Evolutionary conservation across 176 grass and related monocot genomes (phyloP).

Genomic region (Calamus simplicifolius): DNA sequence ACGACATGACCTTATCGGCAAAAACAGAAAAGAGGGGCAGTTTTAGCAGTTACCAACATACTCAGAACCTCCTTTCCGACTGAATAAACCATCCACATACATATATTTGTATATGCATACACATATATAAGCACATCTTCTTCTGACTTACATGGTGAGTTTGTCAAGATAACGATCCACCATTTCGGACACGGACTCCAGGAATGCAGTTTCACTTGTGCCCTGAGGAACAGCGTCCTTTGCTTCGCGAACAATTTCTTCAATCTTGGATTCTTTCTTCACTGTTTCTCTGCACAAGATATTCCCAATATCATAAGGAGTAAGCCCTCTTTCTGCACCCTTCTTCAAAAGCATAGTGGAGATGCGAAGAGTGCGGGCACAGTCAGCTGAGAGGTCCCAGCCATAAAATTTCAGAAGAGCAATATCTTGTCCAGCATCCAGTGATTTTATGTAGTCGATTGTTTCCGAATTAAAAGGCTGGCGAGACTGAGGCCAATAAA

Average conservation of each 20-base stretch:
- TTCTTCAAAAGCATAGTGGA: constrained; percentile 72
- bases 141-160: constrained; percentile 10
- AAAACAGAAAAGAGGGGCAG: too few relatives aligned
- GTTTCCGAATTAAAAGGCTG: constrained; percentile 35
- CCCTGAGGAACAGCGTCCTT: not conserved
- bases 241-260: constrained; percentile 41
- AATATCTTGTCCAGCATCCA: constrained; percentile 59
- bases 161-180: constrained; percentile 47
- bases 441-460: constrained; percentile 31
- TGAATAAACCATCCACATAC: not conserved
- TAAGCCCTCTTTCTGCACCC: constrained; percentile 39
- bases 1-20: too few relatives aligned
- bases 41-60: too few relatives aligned
- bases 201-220: constrained; percentile 21
- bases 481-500: constrained; percentile 56
- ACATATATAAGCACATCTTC: not conserved
- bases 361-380: constrained; percentile 37
- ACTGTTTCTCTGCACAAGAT: constrained; percentile 56
- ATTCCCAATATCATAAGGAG: constrained; percentile 51
- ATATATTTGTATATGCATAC: not conserved
- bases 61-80: too few relatives aligned
- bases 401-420: constrained; percentile 40
- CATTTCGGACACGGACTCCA: constrained; percentile 30
- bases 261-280: constrained; percentile 42
- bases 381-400: constrained; percentile 48